Percentiles rank a stretch among this genome's conserved stretches.
These are phyloP conservation scores for Elaeis guineensis DNA, from an alignment of 176 grass and related monocot species.

Conservation along the genomic window DNA sequence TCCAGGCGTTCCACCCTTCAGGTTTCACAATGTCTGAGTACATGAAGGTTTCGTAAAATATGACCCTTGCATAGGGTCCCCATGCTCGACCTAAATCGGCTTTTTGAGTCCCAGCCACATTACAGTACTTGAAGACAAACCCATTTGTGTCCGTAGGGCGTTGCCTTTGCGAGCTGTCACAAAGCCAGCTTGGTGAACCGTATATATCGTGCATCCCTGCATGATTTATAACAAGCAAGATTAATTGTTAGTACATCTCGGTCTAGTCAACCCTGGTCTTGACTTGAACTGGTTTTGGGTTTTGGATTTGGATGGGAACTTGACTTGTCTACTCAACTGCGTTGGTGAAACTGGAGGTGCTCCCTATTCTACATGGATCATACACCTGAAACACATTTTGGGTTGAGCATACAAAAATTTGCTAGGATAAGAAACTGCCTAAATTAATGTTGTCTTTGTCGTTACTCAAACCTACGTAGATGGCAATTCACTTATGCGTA, in stretches of 20 bases:
- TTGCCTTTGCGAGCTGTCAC: conserved; percentile 53
- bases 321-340: too few species aligned
- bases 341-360: background rate
- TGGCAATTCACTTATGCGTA: too few species aligned
- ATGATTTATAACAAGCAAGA: background rate
- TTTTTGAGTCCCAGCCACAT: conserved; percentile 21
- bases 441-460: too few species aligned
- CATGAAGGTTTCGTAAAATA: conserved; percentile 63
- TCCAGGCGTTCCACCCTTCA: conserved; percentile 55
- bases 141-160: conserved; percentile 8
- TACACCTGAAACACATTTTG: too few species aligned
- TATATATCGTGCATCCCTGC: conserved; percentile 37
- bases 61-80: conserved; percentile 52
- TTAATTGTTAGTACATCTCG: background rate
- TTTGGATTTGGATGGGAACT: background rate
- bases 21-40: conserved; percentile 34
- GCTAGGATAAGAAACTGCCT: too few species aligned
- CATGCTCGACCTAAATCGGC: conserved; percentile 58
- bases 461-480: too few species aligned
- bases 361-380: background rate
- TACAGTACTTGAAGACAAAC: conserved; percentile 49
- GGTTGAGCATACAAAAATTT: too few species aligned
- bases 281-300: too few species aligned
- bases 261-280: too few species aligned
- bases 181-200: background rate